Conservation (phyloP, 495 filamentous ascomycete species). For the Annulohypoxylon stygium region DNA sequence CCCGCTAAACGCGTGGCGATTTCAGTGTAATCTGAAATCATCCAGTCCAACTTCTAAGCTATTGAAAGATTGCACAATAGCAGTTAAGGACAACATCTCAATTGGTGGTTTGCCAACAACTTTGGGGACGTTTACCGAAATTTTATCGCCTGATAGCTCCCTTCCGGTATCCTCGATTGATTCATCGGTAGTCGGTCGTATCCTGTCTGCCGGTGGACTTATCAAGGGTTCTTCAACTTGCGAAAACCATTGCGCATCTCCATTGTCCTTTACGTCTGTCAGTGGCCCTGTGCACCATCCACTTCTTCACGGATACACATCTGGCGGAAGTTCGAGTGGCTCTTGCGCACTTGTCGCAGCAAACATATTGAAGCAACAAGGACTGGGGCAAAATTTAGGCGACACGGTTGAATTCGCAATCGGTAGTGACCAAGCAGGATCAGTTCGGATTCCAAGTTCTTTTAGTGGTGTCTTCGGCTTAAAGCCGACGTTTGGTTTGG, state of each 20-base stretch:
- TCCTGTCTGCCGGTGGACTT: constrained; percentile 18
- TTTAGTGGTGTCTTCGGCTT: constrained; percentile 54
- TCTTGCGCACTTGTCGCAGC: constrained; percentile 26
- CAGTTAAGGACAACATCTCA: constrained; percentile 29
- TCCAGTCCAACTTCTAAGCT: constrained; percentile 28
- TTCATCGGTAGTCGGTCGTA: constrained; percentile 21
- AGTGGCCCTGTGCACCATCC: constrained; percentile 26
- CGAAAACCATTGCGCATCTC: constrained; percentile 28
- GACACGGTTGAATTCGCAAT: constrained; percentile 19
- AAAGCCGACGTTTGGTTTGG: constrained; percentile 51
- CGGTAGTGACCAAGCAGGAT: constrained; percentile 69
- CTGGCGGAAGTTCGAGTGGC: constrained; percentile 24
- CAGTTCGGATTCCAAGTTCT: constrained; percentile 71
- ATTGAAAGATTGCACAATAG: constrained; percentile 15
- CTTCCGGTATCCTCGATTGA: constrained; percentile 21
- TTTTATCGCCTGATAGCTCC: constrained; percentile 10
- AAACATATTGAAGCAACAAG: constrained; percentile 13
- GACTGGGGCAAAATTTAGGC: background rate
- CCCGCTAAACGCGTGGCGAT: constrained; percentile 53
- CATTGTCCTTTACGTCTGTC: constrained; percentile 25
- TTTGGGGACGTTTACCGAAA: constrained; percentile 22
- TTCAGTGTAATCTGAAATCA: constrained; percentile 47
- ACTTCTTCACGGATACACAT: constrained; percentile 23
- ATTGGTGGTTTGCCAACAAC: constrained; percentile 26
- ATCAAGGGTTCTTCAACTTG: constrained; percentile 27